phyloP scores from a whole-genome alignment of 768 basidiomycete species.

The Kwoniella mangroviensis region DNA sequence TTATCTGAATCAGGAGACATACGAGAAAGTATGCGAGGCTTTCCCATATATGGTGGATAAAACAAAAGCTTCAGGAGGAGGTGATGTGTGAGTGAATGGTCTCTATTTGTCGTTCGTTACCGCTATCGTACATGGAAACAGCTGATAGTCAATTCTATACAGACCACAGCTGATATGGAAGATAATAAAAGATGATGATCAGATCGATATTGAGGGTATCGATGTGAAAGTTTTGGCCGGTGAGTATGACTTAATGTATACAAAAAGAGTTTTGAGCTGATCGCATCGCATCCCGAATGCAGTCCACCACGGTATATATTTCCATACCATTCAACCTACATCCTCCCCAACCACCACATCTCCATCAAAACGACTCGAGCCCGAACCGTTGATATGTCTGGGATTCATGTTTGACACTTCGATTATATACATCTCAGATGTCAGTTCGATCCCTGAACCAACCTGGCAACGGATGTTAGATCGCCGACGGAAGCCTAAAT shows the following conservation, averaged over 20 bases:
- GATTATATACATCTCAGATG: constrained; percentile 81
- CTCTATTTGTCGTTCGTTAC: too few relatives aligned
- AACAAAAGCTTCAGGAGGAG: constrained; percentile 66
- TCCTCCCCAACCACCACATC: constrained; percentile 1
- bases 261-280: too few relatives aligned
- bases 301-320: constrained; percentile 57
- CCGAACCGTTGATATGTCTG: constrained; percentile 55
- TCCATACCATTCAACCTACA: constrained; percentile 29
- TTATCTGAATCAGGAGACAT: constrained; percentile 42
- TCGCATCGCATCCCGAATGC: too few relatives aligned
- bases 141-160: constrained; percentile 63
- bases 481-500: not conserved
- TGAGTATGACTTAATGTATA: constrained; percentile 15
- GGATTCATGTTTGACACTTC: constrained; percentile 63
- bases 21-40: constrained; percentile 61
- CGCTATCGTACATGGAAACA: not conserved
- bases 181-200: constrained; percentile 70
- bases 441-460: constrained; percentile 75
- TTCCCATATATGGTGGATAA: constrained; percentile 73
- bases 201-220: constrained; percentile 67
- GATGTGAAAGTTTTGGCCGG: constrained; percentile 53
- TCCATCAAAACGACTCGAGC: constrained; percentile 30
- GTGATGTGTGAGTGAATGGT: constrained; percentile 44
- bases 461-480: constrained; percentile 62
- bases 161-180: constrained; percentile 70